Conservation (phyloP, 2,329 filamentous ascomycete species). For the Massarina eburnea region DNA sequence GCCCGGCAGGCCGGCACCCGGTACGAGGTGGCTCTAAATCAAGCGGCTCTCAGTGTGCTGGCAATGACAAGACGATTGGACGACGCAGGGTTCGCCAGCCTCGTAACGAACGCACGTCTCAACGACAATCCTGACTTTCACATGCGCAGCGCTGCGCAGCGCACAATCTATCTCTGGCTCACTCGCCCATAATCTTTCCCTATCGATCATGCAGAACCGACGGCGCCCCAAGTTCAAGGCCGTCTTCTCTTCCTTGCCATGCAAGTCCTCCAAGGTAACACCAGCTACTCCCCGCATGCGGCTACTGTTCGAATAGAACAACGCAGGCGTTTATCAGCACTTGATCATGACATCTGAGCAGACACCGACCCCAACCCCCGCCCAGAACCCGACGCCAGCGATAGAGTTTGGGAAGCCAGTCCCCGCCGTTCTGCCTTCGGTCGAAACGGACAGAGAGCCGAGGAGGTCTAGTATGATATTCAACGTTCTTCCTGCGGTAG, state of each 20-base stretch:
- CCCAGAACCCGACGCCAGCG: background rate
- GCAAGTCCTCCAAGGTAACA: background rate
- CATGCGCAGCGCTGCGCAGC: background rate
- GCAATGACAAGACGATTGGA: background rate
- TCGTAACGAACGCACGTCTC: background rate
- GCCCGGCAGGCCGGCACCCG: too few species aligned
- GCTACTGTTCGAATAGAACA: background rate
- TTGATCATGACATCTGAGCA: background rate
- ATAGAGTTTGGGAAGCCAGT: background rate
- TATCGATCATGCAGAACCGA: background rate
- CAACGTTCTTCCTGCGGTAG: conserved; percentile 55
- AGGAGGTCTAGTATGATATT: conserved; percentile 52
- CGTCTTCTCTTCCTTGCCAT: background rate
- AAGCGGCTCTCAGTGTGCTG: background rate
- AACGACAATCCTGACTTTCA: conserved; percentile 1
- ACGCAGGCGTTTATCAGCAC: background rate
- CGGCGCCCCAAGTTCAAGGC: background rate
- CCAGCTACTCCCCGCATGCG: background rate
- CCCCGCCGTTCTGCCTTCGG: background rate
- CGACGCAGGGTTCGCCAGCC: background rate
- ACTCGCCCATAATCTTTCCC: background rate
- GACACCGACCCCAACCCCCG: background rate
- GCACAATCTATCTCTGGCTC: background rate
- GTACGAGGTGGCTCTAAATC: background rate
- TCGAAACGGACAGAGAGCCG: background rate